A percentile compares a stretch with the other conserved stretches of the same genome.
Evolutionary conservation across 116 monocot species (phyloP).

Genomic region (Zostera marina): DNA sequence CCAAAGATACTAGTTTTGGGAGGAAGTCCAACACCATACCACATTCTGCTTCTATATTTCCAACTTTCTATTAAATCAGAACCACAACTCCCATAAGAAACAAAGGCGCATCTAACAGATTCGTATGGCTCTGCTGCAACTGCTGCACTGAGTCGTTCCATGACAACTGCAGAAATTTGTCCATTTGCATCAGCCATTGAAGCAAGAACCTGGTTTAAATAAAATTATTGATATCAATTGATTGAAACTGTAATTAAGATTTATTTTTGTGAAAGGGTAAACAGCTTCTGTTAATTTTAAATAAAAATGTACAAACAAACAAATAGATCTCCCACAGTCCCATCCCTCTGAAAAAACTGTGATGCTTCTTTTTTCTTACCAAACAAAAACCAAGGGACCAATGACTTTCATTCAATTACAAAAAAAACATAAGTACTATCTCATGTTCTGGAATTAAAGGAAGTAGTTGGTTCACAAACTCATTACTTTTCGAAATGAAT

Average conservation of each 20-base stretch:
- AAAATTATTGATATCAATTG: neutral
- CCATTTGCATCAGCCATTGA: constrained; percentile 99
- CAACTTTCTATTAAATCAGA: constrained; percentile 73
- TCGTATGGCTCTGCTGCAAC: constrained; percentile 96
- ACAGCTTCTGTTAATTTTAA: too few relatives aligned
- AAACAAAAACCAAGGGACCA: too few relatives aligned
- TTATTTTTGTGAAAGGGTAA: too few relatives aligned
- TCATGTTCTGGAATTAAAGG: neutral
- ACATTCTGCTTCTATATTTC: constrained; percentile 77
- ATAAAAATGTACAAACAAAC: too few relatives aligned
- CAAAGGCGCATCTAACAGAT: constrained; percentile 86
- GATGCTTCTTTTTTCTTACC: too few relatives aligned
- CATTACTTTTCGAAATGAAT: neutral
- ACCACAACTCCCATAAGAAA: constrained; percentile 80
- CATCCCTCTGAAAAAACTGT: too few relatives aligned
- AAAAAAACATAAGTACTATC: too few relatives aligned
- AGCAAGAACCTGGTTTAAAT: constrained; percentile 63
- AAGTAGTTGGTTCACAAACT: neutral
- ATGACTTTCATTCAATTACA: too few relatives aligned
- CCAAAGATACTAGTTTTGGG: constrained; percentile 36
- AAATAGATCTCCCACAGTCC: too few relatives aligned
- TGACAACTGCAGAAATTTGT: constrained; percentile 84
- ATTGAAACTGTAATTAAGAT: too few relatives aligned
- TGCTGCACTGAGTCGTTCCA: constrained; percentile 94
- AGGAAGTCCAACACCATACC: constrained; percentile 91